Base-by-base conservation (phyloP, 179 eudicot genomes). In the Dionaea muscipula region DNA sequence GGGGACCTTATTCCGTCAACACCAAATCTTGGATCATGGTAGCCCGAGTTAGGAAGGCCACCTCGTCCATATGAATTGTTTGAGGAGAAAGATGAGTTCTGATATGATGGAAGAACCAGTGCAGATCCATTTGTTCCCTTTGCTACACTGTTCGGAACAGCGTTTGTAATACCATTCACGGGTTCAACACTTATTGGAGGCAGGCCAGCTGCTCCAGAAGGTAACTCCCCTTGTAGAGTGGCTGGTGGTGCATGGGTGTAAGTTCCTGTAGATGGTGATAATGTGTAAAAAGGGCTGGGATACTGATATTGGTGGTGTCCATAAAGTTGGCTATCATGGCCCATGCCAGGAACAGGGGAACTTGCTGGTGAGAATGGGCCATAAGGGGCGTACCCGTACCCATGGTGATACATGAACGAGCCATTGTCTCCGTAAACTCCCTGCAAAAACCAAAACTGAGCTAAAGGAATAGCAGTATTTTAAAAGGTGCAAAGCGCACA, bases 301-400 rank as follows among this genome's bases (percentile, higher is more conserved):
- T 84, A 84, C 54, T 84, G 93, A 57, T 81, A 84, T 19, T 69
- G 81, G 39, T 83, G 84, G 43, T 76, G 73, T 36, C 77, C 82
- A 63, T 75, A 83, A 2, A 81, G 58, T 59, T 83, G 83, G 40
- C 72, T 80, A 58, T 83, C 91, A 59, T 73, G 80, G 11, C 77
- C 82, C 59, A 81, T 43, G 1, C 84, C 60, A 24, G 89, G 83
- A 50, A 73, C 80, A 17, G 90, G 81, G 2, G 93, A 72, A 47
- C 66, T 67, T 35, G 87, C 68, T 15, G 87, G 84, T 1, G 82
- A 66, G 65, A 81, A 83, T 13, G 91, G 70, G 4, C 70, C 73
- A 71, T 81, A 84, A 7, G 93, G 77, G 18, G 81, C 68, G 72
- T 81, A 84, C 26, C 87, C 80, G 69, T 61, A 81, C 10, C 80